Base-by-base conservation (phyloP, 441 rosid genomes). In the Corymbia citriodora region DNA sequence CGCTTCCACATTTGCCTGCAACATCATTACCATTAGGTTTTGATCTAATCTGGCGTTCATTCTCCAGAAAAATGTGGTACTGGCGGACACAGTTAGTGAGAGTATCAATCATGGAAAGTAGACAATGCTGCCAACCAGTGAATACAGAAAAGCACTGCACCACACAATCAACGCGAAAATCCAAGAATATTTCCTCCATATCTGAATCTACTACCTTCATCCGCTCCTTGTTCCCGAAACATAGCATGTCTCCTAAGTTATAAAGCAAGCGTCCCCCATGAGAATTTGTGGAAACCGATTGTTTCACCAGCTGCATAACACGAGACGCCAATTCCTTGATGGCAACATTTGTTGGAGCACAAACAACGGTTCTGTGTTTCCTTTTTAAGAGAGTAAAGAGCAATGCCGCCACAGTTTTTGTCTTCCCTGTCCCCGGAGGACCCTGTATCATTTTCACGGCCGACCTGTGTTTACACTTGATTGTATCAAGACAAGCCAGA, bases 341-440 rank as follows among this genome's bases (percentile, higher is more conserved):
- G 27, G 97, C 95, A 90, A 93, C 90, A 92, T 96, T 95, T 57
- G 97, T 94, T 65, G 99, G 96, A 31, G 96, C 93, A 88, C 98
- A 96, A 33, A 92, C 89, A 86, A 96, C 90, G 11, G 95, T 93
- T 91, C 94, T 93, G 54, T 92, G 93, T 50, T 88, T 92, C 87
- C 87, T 88, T 25, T 88, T 92, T 55, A 94, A 90, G 81, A 97
- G 94, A 48, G 55, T 36, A 63, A 65, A 91, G n/a, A 96, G 93
- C 88, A 97, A 88, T 36, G 91, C 87, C 4, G 95, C 92, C 0
- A 95, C 90, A 9, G 93, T 95, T 88, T 93, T 96, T 8, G 97
- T 95, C 86, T 97, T 97, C 79, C 99, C 96, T 0, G 98, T 97
- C 23, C 98, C 97, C 2, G 97, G 96, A 7, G 97, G 97, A 19